Base-by-base conservation (phyloP, 2,329 filamentous ascomycete genomes). In the Ophiostoma australiae region DNA sequence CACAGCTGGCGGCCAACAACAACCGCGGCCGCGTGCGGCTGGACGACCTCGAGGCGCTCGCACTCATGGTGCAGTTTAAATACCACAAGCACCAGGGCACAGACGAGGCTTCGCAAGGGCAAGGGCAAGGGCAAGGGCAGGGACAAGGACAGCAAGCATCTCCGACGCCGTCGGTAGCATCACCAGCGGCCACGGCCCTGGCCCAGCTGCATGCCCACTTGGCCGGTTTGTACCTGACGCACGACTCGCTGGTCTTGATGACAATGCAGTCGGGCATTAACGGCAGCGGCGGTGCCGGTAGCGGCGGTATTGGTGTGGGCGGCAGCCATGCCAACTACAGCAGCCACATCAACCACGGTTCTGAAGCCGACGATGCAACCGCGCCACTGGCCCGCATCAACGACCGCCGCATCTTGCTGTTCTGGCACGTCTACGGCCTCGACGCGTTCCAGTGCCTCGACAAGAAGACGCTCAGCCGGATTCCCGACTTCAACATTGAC, bases 191-290 rank as follows among this genome's bases (percentile, higher is more conserved):
- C 15, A 68, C 17, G 33, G 52, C 13, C 58, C 63, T 66, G 63
- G 35, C 17, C 17, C 63, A 69, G 31, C 52, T 72, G 41, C 67
- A 68, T 15, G 70, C 66, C 8, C 71, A 74, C 31, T 67, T 77
- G 6, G 74, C 72, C 10, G 70, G 65, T 3, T 68, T 76, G 8
- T 76, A 76, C 55, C 69, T 77, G 44, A 76, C 73, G 4, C 75
- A 74, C 61, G 74, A 77, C 70, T 74, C 76, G 39, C 73, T 76
- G 7, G 75, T 77, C 1, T 66, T 77, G 44, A 75, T 76, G 76
- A 74, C 73, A 7, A 68, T 72, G 72, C 72, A 72, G 65, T 72
- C 72, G 13, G 72, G 72, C 23, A 71, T 72, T 17, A 48, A 70
- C 61, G 68, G 70, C 0, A 37, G 41, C 11, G 35, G 69, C 48